Evolutionary conservation across 768 basidiomycete species (phyloP).

Genomic region (Sarcodon sp.): DNA sequence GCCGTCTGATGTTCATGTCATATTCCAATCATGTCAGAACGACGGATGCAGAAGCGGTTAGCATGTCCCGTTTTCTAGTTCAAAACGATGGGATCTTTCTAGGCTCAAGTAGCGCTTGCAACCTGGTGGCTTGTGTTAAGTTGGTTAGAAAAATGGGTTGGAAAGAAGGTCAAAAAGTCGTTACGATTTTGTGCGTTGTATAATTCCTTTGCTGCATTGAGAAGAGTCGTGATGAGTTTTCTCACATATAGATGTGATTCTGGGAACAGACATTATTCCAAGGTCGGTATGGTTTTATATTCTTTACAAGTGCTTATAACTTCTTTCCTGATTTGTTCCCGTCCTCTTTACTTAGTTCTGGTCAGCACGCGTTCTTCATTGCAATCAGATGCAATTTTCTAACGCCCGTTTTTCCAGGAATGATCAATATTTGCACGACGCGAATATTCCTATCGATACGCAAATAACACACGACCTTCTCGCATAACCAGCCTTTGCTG

Average conservation of each 20-base stretch:
- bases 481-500: constrained; percentile 7
- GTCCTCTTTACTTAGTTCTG: constrained; percentile 26
- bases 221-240: neutral
- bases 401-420: constrained; percentile 24
- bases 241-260: constrained; percentile 61
- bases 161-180: constrained; percentile 57
- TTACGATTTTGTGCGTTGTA: constrained; percentile 68
- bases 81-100: constrained; percentile 86
- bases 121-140: constrained; percentile 85
- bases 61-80: constrained; percentile 92
- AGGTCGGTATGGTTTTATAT: constrained; percentile 34
- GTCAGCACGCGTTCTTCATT: constrained; percentile 16
- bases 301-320: neutral
- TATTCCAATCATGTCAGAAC: constrained; percentile 34
- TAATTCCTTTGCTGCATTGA: neutral
- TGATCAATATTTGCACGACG: constrained; percentile 31
- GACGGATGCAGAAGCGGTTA: constrained; percentile 87
- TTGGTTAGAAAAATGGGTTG: constrained; percentile 60
- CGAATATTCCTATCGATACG: constrained; percentile 27
- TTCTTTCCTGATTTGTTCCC: neutral
- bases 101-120: constrained; percentile 94
- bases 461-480: constrained; percentile 28
- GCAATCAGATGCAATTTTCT: neutral
- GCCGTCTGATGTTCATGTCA: neutral
- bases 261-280: constrained; percentile 85